phyloP scores from a whole-genome alignment of 768 basidiomycete genomes.

The Candolleomyces eurysporus region DNA sequence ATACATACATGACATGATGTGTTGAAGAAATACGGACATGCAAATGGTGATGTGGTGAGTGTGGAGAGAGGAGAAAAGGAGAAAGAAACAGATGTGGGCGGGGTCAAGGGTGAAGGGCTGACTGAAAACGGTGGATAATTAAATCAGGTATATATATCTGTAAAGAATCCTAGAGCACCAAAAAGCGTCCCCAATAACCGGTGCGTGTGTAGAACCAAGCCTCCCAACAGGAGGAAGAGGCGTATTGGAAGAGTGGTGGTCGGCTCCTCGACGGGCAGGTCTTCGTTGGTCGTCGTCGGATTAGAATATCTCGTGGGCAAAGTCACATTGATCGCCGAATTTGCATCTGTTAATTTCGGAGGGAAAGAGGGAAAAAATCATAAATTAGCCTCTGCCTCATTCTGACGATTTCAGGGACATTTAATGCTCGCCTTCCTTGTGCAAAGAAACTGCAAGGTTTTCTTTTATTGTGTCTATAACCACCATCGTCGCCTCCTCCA shows the following conservation, averaged over 20 bases:
- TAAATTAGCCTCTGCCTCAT: slow-evolving; percentile 38
- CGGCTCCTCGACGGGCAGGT: not conserved
- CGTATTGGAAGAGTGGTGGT: too few relatives aligned
- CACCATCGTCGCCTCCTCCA: slow-evolving; percentile 47
- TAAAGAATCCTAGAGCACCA: not conserved
- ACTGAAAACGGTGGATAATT: not conserved
- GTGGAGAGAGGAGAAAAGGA: not conserved
- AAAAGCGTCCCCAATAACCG: too few relatives aligned
- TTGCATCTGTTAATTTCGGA: slow-evolving; percentile 73
- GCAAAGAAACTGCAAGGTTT: slow-evolving; percentile 89
- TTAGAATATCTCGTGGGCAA: slow-evolving; percentile 58
- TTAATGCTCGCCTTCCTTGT: slow-evolving; percentile 87
- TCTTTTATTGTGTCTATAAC: slow-evolving; percentile 80
- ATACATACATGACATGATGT: not conserved
- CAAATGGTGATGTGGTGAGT: too few relatives aligned
- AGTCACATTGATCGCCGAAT: slow-evolving; percentile 87
- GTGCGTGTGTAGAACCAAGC: too few relatives aligned
- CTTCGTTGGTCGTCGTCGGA: not conserved
- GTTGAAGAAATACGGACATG: not conserved
- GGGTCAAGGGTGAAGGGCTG: not conserved
- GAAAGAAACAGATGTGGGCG: not conserved
- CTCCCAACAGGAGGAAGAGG: too few relatives aligned
- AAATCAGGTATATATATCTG: not conserved
- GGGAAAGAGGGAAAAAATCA: slow-evolving; percentile 12
- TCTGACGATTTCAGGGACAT: slow-evolving; percentile 35